Percentiles rank a stretch among this genome's conserved stretches.
phyloP scores from a whole-genome alignment of 75 land plant genomes.

The Selaginella moellendorffii region DNA sequence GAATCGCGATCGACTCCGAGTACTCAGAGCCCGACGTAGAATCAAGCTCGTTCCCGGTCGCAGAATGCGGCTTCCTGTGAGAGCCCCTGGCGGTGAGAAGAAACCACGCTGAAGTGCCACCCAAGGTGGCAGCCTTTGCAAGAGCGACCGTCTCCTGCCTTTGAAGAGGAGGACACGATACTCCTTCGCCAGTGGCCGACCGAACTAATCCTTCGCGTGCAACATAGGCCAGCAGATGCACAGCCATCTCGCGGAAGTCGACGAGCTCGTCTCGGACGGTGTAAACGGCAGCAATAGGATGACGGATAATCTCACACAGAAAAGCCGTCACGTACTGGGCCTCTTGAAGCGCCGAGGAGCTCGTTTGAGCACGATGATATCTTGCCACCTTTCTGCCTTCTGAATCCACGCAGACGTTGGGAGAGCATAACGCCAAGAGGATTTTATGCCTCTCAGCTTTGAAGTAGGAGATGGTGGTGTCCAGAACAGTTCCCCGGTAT shows the following conservation, averaged over 20 bases:
- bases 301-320: slow-evolving; percentile 43
- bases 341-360: slow-evolving; percentile 35
- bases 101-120: slow-evolving; percentile 78
- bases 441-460: slow-evolving; percentile 47
- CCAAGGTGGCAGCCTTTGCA: slow-evolving; percentile 34
- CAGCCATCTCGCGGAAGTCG: slow-evolving; percentile 43
- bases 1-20: slow-evolving; percentile 50
- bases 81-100: slow-evolving; percentile 42
- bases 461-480: slow-evolving; percentile 39
- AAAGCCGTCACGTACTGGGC: slow-evolving; percentile 52
- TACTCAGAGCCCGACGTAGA: slow-evolving; percentile 31
- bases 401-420: too few relatives aligned
- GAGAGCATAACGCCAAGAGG: slow-evolving; percentile 35
- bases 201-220: slow-evolving; percentile 38
- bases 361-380: too few relatives aligned
- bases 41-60: not conserved
- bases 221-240: slow-evolving; percentile 81
- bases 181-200: slow-evolving; percentile 24
- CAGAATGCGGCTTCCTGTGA: too few relatives aligned
- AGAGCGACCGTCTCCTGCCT: slow-evolving; percentile 49
- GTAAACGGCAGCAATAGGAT: slow-evolving; percentile 38
- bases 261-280: slow-evolving; percentile 38
- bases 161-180: slow-evolving; percentile 38
- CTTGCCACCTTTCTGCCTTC: too few relatives aligned
- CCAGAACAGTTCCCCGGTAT: too few relatives aligned